Conservation (phyloP, 1,284 basidiomycete species). For the Gymnopus androsaceus region DNA sequence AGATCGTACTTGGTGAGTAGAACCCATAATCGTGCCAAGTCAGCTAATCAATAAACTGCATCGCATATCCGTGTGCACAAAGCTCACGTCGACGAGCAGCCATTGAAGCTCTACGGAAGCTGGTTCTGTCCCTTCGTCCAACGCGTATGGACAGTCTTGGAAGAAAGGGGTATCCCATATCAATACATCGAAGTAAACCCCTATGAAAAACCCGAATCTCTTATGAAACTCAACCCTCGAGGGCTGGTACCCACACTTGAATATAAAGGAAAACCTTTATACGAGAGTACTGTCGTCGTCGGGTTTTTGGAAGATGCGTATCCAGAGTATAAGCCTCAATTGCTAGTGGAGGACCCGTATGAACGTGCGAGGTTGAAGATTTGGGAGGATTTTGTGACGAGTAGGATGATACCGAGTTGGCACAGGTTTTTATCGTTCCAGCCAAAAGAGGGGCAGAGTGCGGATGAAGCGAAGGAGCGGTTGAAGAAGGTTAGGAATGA, state of each 20-base stretch:
- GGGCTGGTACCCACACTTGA: slow-evolving; percentile 68
- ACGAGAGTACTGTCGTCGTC: slow-evolving; percentile 61
- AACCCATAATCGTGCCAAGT: no score
- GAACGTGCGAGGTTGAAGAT: slow-evolving; percentile 51
- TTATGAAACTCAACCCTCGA: slow-evolving; percentile 67
- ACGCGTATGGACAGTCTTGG: slow-evolving; percentile 68
- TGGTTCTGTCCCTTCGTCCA: slow-evolving; percentile 77
- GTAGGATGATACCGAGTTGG: slow-evolving; percentile 50
- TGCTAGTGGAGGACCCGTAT: slow-evolving; percentile 53
- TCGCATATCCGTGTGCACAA: not conserved
- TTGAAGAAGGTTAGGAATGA: slow-evolving; percentile 46
- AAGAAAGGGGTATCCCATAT: slow-evolving; percentile 64
- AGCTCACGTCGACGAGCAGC: slow-evolving; percentile 49
- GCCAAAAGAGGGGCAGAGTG: slow-evolving; percentile 48
- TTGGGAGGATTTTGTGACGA: slow-evolving; percentile 35
- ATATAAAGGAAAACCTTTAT: slow-evolving; percentile 56
- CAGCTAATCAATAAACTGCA: not conserved
- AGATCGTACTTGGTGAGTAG: slow-evolving; percentile 41
- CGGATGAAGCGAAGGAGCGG: slow-evolving; percentile 52
- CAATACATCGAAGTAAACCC: slow-evolving; percentile 71
- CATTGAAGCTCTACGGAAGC: slow-evolving; percentile 61
- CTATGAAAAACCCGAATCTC: slow-evolving; percentile 67
- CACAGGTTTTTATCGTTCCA: slow-evolving; percentile 48
- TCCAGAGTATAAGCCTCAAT: slow-evolving; percentile 43
- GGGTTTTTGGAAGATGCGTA: slow-evolving; percentile 66